Evolutionary conservation across 371 early-diverging fungal species (phyloP).

Genomic region (Mucor sp.): DNA sequence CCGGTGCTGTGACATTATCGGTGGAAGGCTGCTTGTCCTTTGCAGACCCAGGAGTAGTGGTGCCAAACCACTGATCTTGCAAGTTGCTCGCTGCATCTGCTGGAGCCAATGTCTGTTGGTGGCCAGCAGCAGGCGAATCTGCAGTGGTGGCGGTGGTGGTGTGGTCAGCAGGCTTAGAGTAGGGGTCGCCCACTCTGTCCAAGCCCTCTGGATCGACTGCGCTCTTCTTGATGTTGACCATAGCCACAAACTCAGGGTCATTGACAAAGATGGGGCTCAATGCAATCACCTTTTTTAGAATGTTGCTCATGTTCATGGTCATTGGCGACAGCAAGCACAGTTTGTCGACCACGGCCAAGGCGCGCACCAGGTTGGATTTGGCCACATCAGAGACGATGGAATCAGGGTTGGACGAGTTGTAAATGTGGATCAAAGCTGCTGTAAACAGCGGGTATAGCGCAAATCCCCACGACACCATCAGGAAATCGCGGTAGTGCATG

Average conservation of each 20-base stretch:
- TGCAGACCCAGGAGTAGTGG: not conserved
- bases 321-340: slow-evolving; percentile 4
- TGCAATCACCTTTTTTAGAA: slow-evolving; percentile 15
- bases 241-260: slow-evolving; percentile 4
- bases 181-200: not conserved
- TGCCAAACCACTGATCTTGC: not conserved
- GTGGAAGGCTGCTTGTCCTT: not conserved
- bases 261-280: slow-evolving; percentile 6
- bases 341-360: slow-evolving; percentile 14
- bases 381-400: slow-evolving; percentile 16
- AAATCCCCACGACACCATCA: slow-evolving; percentile 31
- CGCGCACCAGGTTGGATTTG: slow-evolving; percentile 18
- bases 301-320: not conserved
- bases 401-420: slow-evolving; percentile 14
- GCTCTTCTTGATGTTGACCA: not conserved
- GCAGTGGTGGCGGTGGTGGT: not conserved
- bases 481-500: slow-evolving; percentile 30
- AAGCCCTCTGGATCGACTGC: not conserved
- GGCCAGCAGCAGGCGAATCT: not conserved
- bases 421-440: slow-evolving; percentile 21
- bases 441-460: slow-evolving; percentile 34
- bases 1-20: not conserved
- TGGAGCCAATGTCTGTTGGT: not conserved
- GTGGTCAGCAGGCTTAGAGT: not conserved
- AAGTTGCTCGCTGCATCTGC: not conserved